These are phyloP conservation scores for Cryptococcus floricola DNA, from an alignment of 1,284 basidiomycete species.

Conservation along the genomic window DNA sequence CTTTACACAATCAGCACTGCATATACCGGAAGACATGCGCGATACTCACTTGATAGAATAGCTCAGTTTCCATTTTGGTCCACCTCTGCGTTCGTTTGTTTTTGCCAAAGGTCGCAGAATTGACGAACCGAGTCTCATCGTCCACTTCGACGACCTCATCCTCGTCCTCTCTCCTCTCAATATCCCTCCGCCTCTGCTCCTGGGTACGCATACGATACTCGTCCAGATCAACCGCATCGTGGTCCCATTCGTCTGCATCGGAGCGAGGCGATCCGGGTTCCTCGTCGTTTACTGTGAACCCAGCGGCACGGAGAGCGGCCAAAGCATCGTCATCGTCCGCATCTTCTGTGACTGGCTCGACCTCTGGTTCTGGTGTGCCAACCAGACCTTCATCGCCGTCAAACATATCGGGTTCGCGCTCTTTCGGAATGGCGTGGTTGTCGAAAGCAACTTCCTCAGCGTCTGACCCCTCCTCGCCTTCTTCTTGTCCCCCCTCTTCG, in stretches of 20 bases:
- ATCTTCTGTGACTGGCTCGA: background rate
- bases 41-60: conserved; percentile 33
- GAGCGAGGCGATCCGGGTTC: background rate
- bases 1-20: conserved; percentile 10
- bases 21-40: background rate
- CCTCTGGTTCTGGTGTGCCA: too few relatives aligned
- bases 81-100: conserved; percentile 25
- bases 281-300: conserved; percentile 10
- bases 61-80: conserved; percentile 31
- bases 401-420: conserved; percentile 3
- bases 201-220: conserved; percentile 21
- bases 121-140: conserved; percentile 35
- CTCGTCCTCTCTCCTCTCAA: conserved; percentile 16
- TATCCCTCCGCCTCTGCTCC: conserved; percentile 12
- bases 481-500: conserved; percentile 3
- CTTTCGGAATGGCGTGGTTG: conserved; percentile 14
- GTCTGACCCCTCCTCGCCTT: conserved; percentile 14
- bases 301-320: conserved; percentile 10
- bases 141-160: conserved; percentile 29
- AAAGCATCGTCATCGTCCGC: conserved; percentile 9
- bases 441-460: conserved; percentile 10
- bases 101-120: conserved; percentile 28
- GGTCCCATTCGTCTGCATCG: conserved; percentile 6
- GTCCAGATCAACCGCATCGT: conserved; percentile 15
- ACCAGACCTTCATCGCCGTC: background rate